These are phyloP conservation scores for Suhomyces xylopsoci DNA, from an alignment of 805 yeast species.

Conservation along the genomic window DNA sequence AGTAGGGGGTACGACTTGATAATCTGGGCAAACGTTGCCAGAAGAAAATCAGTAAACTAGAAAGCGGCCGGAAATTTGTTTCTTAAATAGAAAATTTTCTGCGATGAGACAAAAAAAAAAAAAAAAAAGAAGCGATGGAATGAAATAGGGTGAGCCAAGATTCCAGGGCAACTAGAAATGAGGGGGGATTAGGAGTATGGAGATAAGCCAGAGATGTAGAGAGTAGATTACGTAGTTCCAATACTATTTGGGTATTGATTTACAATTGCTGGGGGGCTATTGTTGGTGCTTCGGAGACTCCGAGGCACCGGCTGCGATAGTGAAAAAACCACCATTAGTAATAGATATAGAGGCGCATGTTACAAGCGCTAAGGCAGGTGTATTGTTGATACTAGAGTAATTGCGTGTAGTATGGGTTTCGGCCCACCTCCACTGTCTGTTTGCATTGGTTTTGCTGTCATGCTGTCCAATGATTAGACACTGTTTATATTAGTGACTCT, in stretches of 20 bases:
- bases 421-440: background rate
- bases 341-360: background rate
- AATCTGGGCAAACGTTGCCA: slow-evolving; percentile 42
- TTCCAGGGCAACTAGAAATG: background rate
- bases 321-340: background rate
- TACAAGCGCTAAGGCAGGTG: background rate
- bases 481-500: background rate
- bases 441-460: background rate
- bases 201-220: background rate
- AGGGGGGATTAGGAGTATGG: background rate
- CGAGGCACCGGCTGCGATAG: background rate
- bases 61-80: background rate
- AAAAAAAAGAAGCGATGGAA: background rate
- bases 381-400: background rate
- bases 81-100: slow-evolving; percentile 1
- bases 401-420: background rate
- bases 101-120: background rate
- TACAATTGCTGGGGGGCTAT: background rate
- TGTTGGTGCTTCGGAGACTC: background rate
- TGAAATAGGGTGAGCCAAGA: background rate
- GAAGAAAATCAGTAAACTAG: slow-evolving; percentile 25
- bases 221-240: background rate
- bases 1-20: slow-evolving; percentile 4
- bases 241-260: background rate
- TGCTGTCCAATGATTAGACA: background rate